Evolutionary conservation across 192 early-diverging fungal species (phyloP).

Genomic region (Podila horticola): DNA sequence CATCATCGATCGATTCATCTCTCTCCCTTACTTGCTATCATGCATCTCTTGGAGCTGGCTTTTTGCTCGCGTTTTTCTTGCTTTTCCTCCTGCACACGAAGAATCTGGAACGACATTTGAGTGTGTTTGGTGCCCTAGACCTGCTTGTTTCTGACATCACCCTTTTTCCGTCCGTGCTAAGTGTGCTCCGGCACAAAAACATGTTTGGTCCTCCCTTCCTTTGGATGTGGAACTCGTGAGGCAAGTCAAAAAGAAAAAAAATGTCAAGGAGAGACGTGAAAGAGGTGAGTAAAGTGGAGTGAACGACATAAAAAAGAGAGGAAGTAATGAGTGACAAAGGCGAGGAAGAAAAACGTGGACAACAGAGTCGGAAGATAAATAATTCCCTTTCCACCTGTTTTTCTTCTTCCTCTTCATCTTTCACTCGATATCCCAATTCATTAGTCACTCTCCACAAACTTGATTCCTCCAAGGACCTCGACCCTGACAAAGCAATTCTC

Average conservation of each 20-base stretch:
- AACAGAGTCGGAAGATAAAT: no score
- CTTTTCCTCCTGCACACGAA: not conserved
- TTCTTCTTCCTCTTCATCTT: not conserved
- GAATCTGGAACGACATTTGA: not conserved
- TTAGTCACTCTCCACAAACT: not conserved
- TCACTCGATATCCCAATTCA: not conserved
- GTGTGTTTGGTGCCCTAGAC: not conserved
- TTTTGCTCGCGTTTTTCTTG: not conserved
- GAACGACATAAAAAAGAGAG: no score
- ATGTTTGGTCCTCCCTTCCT: not conserved
- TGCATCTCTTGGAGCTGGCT: not conserved
- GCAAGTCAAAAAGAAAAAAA: not conserved
- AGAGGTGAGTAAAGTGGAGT: not conserved
- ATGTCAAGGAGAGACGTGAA: not conserved
- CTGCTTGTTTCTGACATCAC: constrained; percentile 17
- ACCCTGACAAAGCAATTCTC: no score
- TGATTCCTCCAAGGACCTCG: not conserved
- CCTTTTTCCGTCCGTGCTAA: not conserved
- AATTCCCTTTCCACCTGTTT: not conserved
- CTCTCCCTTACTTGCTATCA: no score
- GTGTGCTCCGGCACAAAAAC: not conserved
- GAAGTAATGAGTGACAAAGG: not conserved
- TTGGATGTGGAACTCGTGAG: constrained; percentile 1
- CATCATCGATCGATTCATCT: not conserved
- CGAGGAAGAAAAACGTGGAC: not conserved